phyloP scores from a whole-genome alignment of 257 asterid genomes.

The Salvia splendens region DNA sequence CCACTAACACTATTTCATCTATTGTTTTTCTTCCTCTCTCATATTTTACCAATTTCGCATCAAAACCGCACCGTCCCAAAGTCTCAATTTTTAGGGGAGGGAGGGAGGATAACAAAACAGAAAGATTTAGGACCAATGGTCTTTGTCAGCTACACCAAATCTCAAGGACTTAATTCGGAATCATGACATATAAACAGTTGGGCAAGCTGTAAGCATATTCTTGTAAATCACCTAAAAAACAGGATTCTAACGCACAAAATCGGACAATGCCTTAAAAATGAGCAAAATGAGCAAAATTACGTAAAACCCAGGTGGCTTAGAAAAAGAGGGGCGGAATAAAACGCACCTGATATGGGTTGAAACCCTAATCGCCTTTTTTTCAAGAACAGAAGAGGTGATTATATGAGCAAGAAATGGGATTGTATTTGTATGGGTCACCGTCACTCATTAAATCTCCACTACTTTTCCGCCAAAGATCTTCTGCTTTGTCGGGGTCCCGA shows the following conservation, averaged over 20 bases:
- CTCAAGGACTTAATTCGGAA: not conserved
- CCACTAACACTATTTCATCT: too few relatives aligned
- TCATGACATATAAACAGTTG: not conserved
- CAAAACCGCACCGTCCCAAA: too few relatives aligned
- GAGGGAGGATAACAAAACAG: too few relatives aligned
- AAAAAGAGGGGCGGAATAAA: not conserved
- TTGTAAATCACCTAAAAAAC: conserved; percentile 4
- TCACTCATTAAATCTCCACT: conserved; percentile 16
- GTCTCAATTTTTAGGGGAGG: too few relatives aligned
- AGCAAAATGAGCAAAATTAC: not conserved
- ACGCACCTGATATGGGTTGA: conserved; percentile 32
- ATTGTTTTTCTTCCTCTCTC: too few relatives aligned
- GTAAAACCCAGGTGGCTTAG: not conserved
- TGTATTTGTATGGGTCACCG: not conserved
- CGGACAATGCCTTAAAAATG: not conserved
- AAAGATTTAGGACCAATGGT: too few relatives aligned
- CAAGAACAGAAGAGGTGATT: not conserved
- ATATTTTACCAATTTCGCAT: too few relatives aligned
- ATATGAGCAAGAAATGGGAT: not conserved
- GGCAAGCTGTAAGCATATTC: not conserved
- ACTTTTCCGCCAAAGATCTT: conserved; percentile 31
- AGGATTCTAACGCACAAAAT: conserved; percentile 6
- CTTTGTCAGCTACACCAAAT: not conserved
- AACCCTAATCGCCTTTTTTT: conserved; percentile 18
- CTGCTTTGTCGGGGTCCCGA: conserved; percentile 34